Evolutionary conservation across 1,284 basidiomycete species (phyloP).

Genomic region (Boletellus deceptivus): DNA sequence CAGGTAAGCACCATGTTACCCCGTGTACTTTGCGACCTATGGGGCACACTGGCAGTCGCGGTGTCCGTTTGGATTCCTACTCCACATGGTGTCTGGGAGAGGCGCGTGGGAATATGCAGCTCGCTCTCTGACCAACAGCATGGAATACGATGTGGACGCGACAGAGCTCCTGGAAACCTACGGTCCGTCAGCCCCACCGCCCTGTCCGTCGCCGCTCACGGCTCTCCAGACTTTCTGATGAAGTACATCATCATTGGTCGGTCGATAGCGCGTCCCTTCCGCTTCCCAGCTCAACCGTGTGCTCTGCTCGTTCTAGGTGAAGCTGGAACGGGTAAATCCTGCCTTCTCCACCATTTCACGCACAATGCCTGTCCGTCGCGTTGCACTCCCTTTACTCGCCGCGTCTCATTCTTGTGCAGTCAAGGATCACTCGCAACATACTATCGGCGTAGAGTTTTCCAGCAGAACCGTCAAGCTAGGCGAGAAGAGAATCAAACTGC

Average conservation of each 20-base stretch:
- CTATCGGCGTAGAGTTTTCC: constrained; percentile 95
- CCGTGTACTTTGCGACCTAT: constrained; percentile 30
- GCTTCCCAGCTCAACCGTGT: constrained; percentile 3
- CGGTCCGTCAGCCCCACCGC: constrained; percentile 47
- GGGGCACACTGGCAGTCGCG: no score
- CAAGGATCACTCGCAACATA: constrained; percentile 96
- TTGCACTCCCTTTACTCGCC: constrained; percentile 2
- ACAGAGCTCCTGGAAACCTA: constrained; percentile 93
- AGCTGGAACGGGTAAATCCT: constrained; percentile 95
- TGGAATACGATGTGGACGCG: constrained; percentile 74
- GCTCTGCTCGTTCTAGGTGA: constrained; percentile 59
- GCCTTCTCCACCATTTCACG: constrained; percentile 92
- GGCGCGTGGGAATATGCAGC: constrained; percentile 22
- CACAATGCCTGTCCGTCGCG: constrained; percentile 84
- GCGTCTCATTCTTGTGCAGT: constrained; percentile 48
- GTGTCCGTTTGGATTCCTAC: no score
- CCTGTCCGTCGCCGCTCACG: constrained; percentile 15
- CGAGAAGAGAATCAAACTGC: constrained; percentile 91
- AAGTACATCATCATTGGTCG: constrained; percentile 95
- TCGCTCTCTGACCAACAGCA: constrained; percentile 22
- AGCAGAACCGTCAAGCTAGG: constrained; percentile 86
- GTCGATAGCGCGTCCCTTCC: constrained; percentile 16
- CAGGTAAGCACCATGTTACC: constrained; percentile 1
- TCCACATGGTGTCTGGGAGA: no score
- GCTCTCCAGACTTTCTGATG: constrained; percentile 83